A percentile compares a stretch with the other conserved stretches of the same genome.
phyloP scores from a whole-genome alignment of 1,284 basidiomycete genomes.

The Rhodotorula sp. region DNA sequence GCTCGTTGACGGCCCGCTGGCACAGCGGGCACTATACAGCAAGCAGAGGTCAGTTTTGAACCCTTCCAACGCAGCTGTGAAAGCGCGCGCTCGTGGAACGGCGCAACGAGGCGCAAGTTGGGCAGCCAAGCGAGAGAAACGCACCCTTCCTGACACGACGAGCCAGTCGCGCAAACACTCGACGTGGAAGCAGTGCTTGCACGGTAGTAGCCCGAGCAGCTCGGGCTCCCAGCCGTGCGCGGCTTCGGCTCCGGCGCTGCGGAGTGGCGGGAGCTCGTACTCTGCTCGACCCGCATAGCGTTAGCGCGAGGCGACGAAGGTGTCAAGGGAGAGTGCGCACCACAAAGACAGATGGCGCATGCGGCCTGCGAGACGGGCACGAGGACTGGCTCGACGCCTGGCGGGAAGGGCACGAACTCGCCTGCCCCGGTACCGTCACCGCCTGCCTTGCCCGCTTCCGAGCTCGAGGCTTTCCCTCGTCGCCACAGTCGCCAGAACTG shows the following conservation, averaged over 20 bases:
- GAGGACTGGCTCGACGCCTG: conserved; percentile 11
- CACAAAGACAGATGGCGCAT: conserved; percentile 35
- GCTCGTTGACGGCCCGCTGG: conserved; percentile 26
- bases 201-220: conserved; percentile 26
- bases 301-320: too few relatives aligned
- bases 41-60: background rate
- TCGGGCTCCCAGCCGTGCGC: conserved; percentile 11
- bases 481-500: conserved; percentile 32
- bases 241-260: background rate
- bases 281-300: background rate
- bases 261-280: conserved; percentile 30
- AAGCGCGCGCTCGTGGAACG: too few relatives aligned
- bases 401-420: conserved; percentile 13
- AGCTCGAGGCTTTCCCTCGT: background rate
- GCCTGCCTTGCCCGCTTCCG: background rate
- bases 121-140: background rate
- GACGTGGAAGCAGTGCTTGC: conserved; percentile 34
- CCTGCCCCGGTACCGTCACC: background rate
- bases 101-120: too few relatives aligned
- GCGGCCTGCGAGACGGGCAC: conserved; percentile 29
- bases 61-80: too few relatives aligned
- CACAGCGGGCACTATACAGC: conserved; percentile 31
- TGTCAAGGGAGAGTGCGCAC: conserved; percentile 7
- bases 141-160: conserved; percentile 27
- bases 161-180: conserved; percentile 33